These are phyloP conservation scores for Penicillium sclerotiorum DNA, from an alignment of 2,329 filamentous ascomycete species.

Conservation along the genomic window DNA sequence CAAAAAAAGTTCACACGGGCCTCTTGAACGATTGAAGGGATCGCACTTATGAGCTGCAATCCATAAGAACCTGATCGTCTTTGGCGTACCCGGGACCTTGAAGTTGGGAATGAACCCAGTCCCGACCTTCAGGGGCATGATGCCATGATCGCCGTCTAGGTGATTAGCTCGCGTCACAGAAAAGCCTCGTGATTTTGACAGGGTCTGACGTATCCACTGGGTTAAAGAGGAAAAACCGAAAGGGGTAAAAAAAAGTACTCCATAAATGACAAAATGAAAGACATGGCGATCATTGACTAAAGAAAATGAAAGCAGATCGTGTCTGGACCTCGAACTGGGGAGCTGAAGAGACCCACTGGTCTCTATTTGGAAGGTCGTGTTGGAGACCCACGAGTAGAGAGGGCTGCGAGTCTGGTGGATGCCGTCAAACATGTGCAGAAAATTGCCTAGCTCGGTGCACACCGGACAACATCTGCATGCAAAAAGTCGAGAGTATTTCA, in stretches of 20 bases:
- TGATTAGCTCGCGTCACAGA: neutral
- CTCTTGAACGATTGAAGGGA: neutral
- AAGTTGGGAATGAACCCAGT: conserved; percentile 3
- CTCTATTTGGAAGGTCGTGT: conserved; percentile 1
- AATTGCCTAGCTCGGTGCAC: neutral
- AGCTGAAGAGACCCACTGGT: neutral
- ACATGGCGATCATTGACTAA: neutral
- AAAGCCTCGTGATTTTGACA: conserved; percentile 9
- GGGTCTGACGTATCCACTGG: conserved; percentile 16
- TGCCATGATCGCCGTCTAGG: conserved; percentile 21
- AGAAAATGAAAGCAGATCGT: neutral
- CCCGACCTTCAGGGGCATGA: conserved; percentile 13
- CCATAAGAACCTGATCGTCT: neutral
- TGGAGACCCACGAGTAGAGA: conserved; percentile 1
- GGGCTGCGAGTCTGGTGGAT: neutral
- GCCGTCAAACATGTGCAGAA: neutral
- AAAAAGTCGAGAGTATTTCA: neutral
- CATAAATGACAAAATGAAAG: neutral
- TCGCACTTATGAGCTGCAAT: neutral
- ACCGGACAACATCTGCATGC: neutral
- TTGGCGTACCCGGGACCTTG: conserved; percentile 7
- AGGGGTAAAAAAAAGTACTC: neutral
- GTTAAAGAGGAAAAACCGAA: neutral
- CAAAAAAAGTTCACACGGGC: neutral
- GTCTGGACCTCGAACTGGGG: neutral